These are phyloP conservation scores for Oryza officinalis DNA, from an alignment of 176 grass and related monocot species.

Conservation along the genomic window DNA sequence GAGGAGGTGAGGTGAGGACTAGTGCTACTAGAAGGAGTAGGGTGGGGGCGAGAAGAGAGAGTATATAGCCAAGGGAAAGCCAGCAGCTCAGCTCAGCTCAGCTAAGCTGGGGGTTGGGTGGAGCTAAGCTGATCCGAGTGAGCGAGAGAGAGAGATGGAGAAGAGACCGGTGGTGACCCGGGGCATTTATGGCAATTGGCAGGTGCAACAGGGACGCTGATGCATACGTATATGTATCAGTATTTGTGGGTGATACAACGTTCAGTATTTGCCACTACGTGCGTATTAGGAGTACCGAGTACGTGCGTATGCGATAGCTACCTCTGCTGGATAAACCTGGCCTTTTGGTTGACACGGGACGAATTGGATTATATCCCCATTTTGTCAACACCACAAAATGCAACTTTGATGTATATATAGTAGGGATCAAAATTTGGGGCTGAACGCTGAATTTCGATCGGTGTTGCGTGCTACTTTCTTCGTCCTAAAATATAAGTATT, in stretches of 20 bases:
- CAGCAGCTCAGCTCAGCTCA: neutral
- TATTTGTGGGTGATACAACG: neutral
- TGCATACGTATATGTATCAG: neutral
- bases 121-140: neutral
- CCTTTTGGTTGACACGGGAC: no score
- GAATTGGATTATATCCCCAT: no score
- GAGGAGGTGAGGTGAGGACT: neutral
- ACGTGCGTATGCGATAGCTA: neutral
- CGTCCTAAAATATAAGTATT: no score
- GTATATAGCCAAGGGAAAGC: conserved; percentile 3
- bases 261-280: neutral
- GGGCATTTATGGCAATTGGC: neutral
- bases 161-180: neutral
- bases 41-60: neutral
- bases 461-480: no score
- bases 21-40: neutral
- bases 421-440: no score
- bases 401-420: no score
- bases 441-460: no score
- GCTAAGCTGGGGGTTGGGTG: neutral
- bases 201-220: neutral
- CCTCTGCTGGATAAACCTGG: neutral
- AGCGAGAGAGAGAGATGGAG: neutral
- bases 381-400: no score
- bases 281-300: neutral